Evolutionary conservation across 305 asterid species (phyloP).

Genomic region (Solanum hybrid): DNA sequence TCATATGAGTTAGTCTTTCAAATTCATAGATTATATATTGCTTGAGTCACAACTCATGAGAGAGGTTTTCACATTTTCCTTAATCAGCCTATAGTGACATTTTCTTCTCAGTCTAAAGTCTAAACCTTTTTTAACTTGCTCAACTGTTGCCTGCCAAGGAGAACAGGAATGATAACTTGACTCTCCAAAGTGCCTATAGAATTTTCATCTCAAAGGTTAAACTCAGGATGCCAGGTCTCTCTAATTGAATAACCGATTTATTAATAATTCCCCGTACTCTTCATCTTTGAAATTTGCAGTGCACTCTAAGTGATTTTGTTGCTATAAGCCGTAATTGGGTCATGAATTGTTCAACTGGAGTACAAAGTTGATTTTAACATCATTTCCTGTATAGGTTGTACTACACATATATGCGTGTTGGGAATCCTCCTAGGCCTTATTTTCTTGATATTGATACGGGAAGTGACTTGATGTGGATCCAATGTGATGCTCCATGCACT

Average conservation of each 20-base stretch:
- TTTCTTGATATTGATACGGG: slow-evolving; percentile 74
- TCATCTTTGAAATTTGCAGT: not conserved
- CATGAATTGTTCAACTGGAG: not conserved
- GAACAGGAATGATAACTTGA: not conserved
- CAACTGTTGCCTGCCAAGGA: not conserved
- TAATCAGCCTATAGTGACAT: not conserved
- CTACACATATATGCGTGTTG: slow-evolving; percentile 50
- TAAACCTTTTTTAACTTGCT: not conserved
- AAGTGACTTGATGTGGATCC: slow-evolving; percentile 77
- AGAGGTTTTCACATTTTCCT: not conserved
- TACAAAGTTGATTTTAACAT: not conserved
- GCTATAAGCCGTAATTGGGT: not conserved
- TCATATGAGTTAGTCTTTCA: not conserved
- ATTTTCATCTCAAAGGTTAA: not conserved
- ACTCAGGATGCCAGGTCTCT: not conserved
- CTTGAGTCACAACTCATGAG: not conserved
- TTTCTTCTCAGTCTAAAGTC: not conserved
- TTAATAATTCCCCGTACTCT: not conserved
- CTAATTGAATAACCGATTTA: not conserved
- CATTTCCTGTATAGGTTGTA: slow-evolving; percentile 37
- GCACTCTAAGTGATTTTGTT: not conserved
- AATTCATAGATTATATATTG: not conserved
- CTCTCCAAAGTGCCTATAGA: not conserved
- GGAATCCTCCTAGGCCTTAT: slow-evolving; percentile 71
- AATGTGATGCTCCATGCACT: slow-evolving; percentile 82